Conservation (phyloP, 768 basidiomycete species). For the Podaxis sp. region DNA sequence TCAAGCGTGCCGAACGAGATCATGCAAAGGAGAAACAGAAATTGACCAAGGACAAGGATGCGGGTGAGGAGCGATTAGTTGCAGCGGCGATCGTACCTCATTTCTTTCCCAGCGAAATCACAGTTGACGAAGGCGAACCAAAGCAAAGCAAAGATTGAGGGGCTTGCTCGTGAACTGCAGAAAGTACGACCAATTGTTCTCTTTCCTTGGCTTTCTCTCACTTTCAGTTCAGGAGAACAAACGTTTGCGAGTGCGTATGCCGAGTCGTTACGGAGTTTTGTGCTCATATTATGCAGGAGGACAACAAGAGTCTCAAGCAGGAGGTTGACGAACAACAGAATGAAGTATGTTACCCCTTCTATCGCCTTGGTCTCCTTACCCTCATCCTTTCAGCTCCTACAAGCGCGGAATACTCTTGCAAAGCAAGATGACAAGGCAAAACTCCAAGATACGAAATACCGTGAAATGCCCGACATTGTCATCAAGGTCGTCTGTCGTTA, state of each 20-base stretch:
- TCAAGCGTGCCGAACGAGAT: conserved; percentile 84
- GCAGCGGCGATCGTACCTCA: neutral
- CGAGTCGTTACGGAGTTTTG: neutral
- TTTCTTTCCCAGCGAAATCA: conserved; percentile 59
- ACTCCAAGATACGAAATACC: conserved; percentile 76
- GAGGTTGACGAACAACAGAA: conserved; percentile 87
- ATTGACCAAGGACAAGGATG: conserved; percentile 86
- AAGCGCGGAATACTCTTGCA: conserved; percentile 82
- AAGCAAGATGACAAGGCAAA: conserved; percentile 80
- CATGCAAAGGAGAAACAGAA: conserved; percentile 93
- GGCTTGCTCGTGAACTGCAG: conserved; percentile 83
- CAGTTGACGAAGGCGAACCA: conserved; percentile 87
- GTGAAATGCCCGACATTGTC: conserved; percentile 87
- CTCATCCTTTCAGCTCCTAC: conserved; percentile 51
- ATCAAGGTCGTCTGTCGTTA: conserved; percentile 88
- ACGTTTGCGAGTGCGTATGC: conserved; percentile 66
- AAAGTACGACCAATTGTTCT: conserved; percentile 53
- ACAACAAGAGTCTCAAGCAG: conserved; percentile 75
- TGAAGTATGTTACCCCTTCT: conserved; percentile 49
- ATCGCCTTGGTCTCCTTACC: conserved; percentile 6
- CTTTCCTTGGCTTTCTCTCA: conserved; percentile 11
- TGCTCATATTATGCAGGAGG: conserved; percentile 56
- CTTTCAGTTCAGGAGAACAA: conserved; percentile 72
- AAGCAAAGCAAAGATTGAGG: conserved; percentile 88
- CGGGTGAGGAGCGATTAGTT: conserved; percentile 46